Evolutionary conservation across 352 stramenopile genomes (phyloP).

Genomic region (Phytophthora macrochlamydospora): DNA sequence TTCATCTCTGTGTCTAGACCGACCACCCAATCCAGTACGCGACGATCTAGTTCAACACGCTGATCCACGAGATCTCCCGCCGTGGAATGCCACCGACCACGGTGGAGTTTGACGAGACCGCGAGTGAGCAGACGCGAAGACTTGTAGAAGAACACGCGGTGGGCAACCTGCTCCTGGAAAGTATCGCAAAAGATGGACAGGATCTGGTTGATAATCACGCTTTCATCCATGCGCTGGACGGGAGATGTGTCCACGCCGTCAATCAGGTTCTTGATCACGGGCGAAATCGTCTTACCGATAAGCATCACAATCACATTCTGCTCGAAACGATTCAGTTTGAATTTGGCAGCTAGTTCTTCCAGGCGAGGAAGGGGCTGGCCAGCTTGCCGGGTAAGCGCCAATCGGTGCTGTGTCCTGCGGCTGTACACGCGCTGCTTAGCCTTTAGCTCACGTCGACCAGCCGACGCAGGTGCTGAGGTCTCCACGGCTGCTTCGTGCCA

Average conservation of each 20-base stretch:
- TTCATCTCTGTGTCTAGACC: conserved; percentile 91
- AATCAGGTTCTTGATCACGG: conserved; percentile 88
- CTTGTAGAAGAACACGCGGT: conserved; percentile 91
- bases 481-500: conserved; percentile 83
- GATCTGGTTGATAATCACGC: conserved; percentile 91
- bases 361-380: conserved; percentile 69
- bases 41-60: conserved; percentile 83
- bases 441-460: conserved; percentile 80
- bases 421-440: conserved; percentile 87
- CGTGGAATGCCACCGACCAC: conserved; percentile 83
- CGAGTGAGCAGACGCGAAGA: conserved; percentile 75
- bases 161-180: conserved; percentile 87
- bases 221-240: conserved; percentile 90
- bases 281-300: conserved; percentile 90
- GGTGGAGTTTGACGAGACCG: conserved; percentile 82
- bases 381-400: conserved; percentile 67
- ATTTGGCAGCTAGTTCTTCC: conserved; percentile 75
- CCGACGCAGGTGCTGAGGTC: conserved; percentile 59
- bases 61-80: conserved; percentile 88
- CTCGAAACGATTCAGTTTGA: conserved; percentile 88
- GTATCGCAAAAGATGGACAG: conserved; percentile 89
- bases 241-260: conserved; percentile 85
- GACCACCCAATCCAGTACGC: conserved; percentile 88
- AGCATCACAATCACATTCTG: conserved; percentile 92
- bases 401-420: conserved; percentile 61